Conservation (phyloP, 306 rosid species). For the Betula pendula region DNA sequence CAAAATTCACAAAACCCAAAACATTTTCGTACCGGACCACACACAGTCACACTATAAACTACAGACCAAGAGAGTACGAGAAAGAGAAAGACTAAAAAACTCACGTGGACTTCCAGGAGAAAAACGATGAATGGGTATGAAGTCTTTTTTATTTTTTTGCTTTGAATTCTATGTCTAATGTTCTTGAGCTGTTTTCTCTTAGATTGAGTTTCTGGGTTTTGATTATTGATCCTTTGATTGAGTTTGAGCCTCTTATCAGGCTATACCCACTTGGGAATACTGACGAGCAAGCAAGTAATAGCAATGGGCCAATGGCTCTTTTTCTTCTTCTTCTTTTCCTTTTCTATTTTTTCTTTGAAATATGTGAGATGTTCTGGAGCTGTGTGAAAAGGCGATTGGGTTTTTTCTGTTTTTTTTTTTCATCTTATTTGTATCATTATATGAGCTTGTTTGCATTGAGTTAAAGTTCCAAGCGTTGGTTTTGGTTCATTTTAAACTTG, state of each 20-base stretch:
- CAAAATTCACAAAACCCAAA: no score
- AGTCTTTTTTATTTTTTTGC: neutral
- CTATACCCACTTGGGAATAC: neutral
- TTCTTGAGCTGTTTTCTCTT: neutral
- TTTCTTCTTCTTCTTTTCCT: no score
- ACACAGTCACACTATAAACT: no score
- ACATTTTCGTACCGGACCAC: no score
- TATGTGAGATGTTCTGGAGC: neutral
- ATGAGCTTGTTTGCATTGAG: neutral
- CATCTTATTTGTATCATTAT: neutral
- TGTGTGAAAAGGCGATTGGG: neutral
- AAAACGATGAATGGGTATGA: neutral
- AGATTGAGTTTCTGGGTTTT: neutral
- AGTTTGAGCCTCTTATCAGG: neutral
- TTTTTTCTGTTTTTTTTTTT: neutral
- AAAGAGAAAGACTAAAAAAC: no score
- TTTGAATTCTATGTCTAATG: neutral
- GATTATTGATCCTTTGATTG: neutral
- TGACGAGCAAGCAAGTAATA: neutral
- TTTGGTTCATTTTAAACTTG: neutral
- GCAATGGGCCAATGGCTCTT: neutral
- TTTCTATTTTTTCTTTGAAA: neutral
- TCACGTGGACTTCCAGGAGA: no score
- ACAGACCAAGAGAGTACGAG: no score
- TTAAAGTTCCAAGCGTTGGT: slow-evolving; percentile 1